Conservation (phyloP, 2,329 filamentous ascomycete genomes). For the Coniochaeta prunicola region DNA sequence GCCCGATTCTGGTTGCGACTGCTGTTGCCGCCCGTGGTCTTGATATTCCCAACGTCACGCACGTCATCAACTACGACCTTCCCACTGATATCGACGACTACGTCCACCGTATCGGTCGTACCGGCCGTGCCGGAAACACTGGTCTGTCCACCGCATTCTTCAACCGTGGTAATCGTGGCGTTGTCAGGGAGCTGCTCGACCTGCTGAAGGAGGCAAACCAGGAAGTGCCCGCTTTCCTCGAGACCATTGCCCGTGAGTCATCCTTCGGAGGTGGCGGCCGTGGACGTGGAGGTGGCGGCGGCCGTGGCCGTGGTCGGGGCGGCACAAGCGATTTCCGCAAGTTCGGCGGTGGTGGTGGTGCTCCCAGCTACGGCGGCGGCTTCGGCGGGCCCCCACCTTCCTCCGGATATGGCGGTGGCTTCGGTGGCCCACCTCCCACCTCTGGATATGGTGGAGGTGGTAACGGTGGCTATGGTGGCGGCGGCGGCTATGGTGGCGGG, state of each 20-base stretch:
- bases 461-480: conserved; percentile 27
- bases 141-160: conserved; percentile 98
- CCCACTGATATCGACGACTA: conserved; percentile 98
- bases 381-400: conserved; percentile 31
- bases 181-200: conserved; percentile 94
- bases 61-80: conserved; percentile 99
- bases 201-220: conserved; percentile 98
- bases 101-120: conserved; percentile 99
- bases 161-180: conserved; percentile 98
- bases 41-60: conserved; percentile 93
- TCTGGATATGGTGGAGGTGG: conserved; percentile 30
- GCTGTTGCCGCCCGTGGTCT: conserved; percentile 87
- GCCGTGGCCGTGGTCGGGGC: conserved; percentile 63
- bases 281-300: conserved; percentile 51
- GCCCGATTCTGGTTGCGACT: conserved; percentile 93
- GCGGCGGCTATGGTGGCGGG: conserved; percentile 38
- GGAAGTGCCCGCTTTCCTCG: conserved; percentile 87
- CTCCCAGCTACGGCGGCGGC: conserved; percentile 34
- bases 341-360: conserved; percentile 51
- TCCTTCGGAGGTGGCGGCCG: conserved; percentile 69
- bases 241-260: conserved; percentile 94
- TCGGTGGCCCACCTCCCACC: conserved; percentile 29
- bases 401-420: conserved; percentile 33
- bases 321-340: conserved; percentile 89
- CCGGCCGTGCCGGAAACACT: conserved; percentile 97